These are phyloP conservation scores for Exophiala aquamarina DNA, from an alignment of 2,329 filamentous ascomycete species.

Conservation along the genomic window DNA sequence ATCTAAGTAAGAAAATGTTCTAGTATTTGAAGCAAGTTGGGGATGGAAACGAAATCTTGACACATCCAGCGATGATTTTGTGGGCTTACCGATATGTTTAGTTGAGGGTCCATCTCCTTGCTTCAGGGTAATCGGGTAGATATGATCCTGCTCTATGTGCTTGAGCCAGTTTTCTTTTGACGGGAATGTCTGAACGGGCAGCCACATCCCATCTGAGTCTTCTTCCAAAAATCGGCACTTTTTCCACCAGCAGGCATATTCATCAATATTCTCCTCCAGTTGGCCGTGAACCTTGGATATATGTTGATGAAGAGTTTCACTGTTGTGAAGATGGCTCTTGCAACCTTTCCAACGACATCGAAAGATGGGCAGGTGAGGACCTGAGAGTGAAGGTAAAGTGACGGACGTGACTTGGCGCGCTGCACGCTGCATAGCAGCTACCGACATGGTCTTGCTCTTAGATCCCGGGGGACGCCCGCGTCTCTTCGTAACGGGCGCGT, in stretches of 20 bases:
- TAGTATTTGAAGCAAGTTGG: conserved; percentile 14
- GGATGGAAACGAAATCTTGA: conserved; percentile 17
- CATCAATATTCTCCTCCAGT: conserved; percentile 14
- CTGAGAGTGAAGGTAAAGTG: conserved; percentile 7
- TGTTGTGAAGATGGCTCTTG: conserved; percentile 59
- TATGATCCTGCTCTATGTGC: conserved; percentile 54
- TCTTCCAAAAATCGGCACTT: conserved; percentile 29
- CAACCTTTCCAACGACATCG: conserved; percentile 61
- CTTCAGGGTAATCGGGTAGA: conserved; percentile 56
- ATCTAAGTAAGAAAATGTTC: conserved; percentile 27
- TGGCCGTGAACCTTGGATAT: conserved; percentile 55
- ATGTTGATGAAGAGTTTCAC: conserved; percentile 60
- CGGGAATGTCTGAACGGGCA: conserved; percentile 34
- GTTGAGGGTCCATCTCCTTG: conserved; percentile 60
- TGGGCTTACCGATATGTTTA: conserved; percentile 55
- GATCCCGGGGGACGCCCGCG: conserved; percentile 33
- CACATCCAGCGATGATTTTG: conserved; percentile 19
- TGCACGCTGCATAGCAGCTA: conserved; percentile 7
- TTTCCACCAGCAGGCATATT: conserved; percentile 34
- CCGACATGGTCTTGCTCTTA: conserved; percentile 29
- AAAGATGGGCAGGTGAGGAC: conserved; percentile 37
- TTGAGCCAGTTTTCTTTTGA: conserved; percentile 44
- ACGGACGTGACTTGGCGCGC: conserved; percentile 4
- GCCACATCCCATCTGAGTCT: conserved; percentile 29
- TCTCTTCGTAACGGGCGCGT: conserved; percentile 16